Base-by-base conservation (phyloP, 2,329 filamentous ascomycete genomes). In the Ilyonectria mors-panacis region DNA sequence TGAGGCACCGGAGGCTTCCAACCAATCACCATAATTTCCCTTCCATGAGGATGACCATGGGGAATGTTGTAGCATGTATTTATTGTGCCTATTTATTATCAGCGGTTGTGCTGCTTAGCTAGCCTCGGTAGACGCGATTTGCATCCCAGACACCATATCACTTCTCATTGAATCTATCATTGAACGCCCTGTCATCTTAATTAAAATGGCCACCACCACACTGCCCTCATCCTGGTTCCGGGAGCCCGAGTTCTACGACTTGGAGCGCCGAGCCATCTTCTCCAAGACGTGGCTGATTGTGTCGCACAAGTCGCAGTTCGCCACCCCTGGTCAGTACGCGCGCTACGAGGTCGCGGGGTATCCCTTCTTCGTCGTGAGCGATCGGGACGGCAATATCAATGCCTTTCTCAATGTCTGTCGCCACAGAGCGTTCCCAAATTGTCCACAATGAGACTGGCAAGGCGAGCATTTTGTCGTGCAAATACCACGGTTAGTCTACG, bases 301-400 rank as follows among this genome's bases (percentile, higher is more conserved):
- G 9, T 61, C 58, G 15, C 58, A 61, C 58, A 61, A 61, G 48
- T 61, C 48, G 35, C 58, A 61, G 19, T 61, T 61, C 13, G 58
- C 47, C 13, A 61, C 58, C 26, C 48, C 58, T 19, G 58, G 58
- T 15, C 58, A 54, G 37, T 61, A 61, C 26, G 58, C 58, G 4
- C 58, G 58, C 5, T 61, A 61, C 50, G 50, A 61, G 23, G 48
- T 61, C 26, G 58, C 58, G 4, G 58, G 58, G 7, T 61, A 61
- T 54, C 58, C 58, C 39, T 61, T 61, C 35, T 61, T 61, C 26
- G 30, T 61, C 9, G 50, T 61, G 26, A 39, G 44, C 8, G 58
- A 61, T 21, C 35, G 58, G 33, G 48, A 61, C 23, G 58, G 58
- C 15, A 54, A 54, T 35, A 61, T 61, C 17, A 61, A 61, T 45